These are phyloP conservation scores for Metschnikowia cerradonensis DNA, from an alignment of 805 yeast genomes.

Conservation along the genomic window DNA sequence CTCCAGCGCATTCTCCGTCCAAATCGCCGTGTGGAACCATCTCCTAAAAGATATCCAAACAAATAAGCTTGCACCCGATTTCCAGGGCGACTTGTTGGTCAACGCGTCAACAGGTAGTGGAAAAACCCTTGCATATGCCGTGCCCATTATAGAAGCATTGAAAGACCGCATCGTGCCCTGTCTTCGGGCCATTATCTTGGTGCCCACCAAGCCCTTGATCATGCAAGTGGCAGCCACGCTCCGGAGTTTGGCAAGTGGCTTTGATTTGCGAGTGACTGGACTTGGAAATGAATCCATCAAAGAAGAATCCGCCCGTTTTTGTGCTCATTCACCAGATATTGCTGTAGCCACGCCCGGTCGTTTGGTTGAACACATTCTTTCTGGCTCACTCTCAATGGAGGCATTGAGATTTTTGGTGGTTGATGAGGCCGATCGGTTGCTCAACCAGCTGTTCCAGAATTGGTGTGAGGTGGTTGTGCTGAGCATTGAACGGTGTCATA, in stretches of 20 bases:
- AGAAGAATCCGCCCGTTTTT: conserved; percentile 59
- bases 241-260: conserved; percentile 57
- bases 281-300: conserved; percentile 54
- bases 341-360: conserved; percentile 75
- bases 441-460: conserved; percentile 89
- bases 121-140: conserved; percentile 82
- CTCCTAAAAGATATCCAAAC: conserved; percentile 41
- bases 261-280: conserved; percentile 59
- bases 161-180: conserved; percentile 62
- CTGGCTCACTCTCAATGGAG: conserved; percentile 41
- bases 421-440: conserved; percentile 78
- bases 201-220: conserved; percentile 87
- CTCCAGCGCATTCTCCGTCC: conserved; percentile 70
- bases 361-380: conserved; percentile 67
- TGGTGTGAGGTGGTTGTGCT: conserved; percentile 67
- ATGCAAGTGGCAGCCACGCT: conserved; percentile 74
- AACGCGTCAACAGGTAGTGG: conserved; percentile 97
- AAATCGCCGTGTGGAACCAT: conserved; percentile 59
- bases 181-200: conserved; percentile 69
- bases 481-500: conserved; percentile 25
- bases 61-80: conserved; percentile 44
- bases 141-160: conserved; percentile 76
- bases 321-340: conserved; percentile 54
- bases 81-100: conserved; percentile 73
- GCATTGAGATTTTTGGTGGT: conserved; percentile 61